A percentile compares a stretch with the other conserved stretches of the same genome.
These are phyloP conservation scores for Acanthamoeba royreba DNA, from an alignment of 208 protist genomes.

Conservation along the genomic window DNA sequence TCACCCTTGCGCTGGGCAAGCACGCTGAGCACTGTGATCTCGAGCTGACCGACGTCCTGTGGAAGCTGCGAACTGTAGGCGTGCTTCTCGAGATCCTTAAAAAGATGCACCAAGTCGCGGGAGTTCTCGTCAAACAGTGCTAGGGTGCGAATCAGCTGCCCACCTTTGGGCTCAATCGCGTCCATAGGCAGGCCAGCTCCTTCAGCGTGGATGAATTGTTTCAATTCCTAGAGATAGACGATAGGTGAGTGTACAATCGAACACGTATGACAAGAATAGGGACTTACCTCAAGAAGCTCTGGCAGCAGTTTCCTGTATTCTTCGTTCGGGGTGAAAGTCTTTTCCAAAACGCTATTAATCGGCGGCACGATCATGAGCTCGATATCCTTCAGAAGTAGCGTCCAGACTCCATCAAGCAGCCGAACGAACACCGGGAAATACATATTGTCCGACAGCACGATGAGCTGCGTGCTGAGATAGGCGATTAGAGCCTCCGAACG, in stretches of 20 bases:
- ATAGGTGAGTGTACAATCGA: background rate
- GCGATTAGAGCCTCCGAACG: background rate
- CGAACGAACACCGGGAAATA: constrained; percentile 10
- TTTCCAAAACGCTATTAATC: background rate
- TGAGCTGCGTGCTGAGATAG: constrained; percentile 42
- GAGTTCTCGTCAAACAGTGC: background rate
- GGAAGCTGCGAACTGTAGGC: background rate
- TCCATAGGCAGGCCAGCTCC: constrained; percentile 20
- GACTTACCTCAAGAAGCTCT: background rate
- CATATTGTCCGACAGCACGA: constrained; percentile 9
- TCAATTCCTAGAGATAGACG: background rate
- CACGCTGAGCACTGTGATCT: background rate
- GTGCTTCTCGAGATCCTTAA: background rate
- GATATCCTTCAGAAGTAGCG: background rate
- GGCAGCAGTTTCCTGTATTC: constrained; percentile 8
- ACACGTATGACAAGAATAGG: background rate
- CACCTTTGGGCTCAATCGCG: background rate
- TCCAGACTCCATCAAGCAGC: background rate
- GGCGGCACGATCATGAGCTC: constrained; percentile 11
- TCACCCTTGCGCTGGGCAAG: constrained; percentile 13
- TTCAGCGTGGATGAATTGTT: constrained; percentile 12
- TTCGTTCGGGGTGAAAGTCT: background rate
- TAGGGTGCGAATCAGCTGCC: background rate
- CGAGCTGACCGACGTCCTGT: background rate
- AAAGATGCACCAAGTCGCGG: background rate